These are phyloP conservation scores for Boletus vinaceobasis DNA, from an alignment of 768 basidiomycete genomes.

Conservation along the genomic window DNA sequence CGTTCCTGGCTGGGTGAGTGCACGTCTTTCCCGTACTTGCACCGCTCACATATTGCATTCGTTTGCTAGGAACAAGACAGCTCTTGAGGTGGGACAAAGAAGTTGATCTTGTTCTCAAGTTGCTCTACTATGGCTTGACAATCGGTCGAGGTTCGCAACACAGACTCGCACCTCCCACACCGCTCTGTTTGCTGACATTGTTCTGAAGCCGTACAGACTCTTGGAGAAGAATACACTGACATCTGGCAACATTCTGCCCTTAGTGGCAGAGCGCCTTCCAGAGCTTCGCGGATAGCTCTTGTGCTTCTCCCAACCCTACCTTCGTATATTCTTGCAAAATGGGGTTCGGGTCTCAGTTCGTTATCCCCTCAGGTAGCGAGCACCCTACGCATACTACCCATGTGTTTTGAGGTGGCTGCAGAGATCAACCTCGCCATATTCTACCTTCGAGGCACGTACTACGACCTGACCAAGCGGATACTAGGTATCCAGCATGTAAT, in stretches of 20 bases:
- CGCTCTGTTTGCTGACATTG: conserved; percentile 7
- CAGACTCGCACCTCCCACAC: neutral
- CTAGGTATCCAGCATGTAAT: conserved; percentile 68
- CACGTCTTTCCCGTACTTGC: neutral
- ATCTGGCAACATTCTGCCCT: conserved; percentile 67
- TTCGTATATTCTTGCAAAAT: conserved; percentile 55
- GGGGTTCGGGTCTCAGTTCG: conserved; percentile 39
- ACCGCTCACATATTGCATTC: conserved; percentile 9
- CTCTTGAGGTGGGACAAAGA: conserved; percentile 79
- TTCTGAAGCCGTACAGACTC: conserved; percentile 64
- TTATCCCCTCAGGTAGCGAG: conserved; percentile 30
- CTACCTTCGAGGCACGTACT: conserved; percentile 78
- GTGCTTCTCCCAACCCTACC: conserved; percentile 68
- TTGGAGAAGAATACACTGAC: conserved; percentile 91
- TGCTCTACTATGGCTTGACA: conserved; percentile 72
- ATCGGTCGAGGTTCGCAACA: conserved; percentile 60
- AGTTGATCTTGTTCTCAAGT: conserved; percentile 62
- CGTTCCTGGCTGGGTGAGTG: conserved; percentile 73
- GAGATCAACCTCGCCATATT: conserved; percentile 81
- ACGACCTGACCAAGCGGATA: conserved; percentile 65
- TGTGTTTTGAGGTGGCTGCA: conserved; percentile 48
- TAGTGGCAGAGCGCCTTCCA: conserved; percentile 41
- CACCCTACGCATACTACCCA: conserved; percentile 41
- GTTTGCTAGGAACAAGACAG: conserved; percentile 69
- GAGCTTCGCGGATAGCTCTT: conserved; percentile 45